Evolutionary conservation across 2,329 filamentous ascomycete genomes (phyloP), one percentile per base, ranked within the genome.

Genomic region (Paramyrothecium sp.): DNA sequence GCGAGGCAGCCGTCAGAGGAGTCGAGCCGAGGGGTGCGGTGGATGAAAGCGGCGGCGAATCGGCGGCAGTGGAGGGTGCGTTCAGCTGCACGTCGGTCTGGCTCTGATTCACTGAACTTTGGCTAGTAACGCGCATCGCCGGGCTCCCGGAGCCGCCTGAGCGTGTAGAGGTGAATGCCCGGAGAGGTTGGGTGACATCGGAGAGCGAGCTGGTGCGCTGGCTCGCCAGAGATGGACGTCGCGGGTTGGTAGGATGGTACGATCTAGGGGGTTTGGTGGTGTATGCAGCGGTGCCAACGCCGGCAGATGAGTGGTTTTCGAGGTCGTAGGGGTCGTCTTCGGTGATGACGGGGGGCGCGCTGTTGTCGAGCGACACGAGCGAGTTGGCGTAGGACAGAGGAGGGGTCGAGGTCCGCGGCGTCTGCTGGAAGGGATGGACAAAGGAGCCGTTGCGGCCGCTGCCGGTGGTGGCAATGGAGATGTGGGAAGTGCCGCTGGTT

Each of bases 351-450:
- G 80, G 81, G 23, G 62, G 60, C 26, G 64, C 67, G 54, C 60
- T 61, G 58, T 71, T 79, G 53, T 81, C 81, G 54, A 84, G 74
- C 2, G 81, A 83, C 17, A 79, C 76, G 48, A 82, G 71, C 8
- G 83, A 84, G 68, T 82, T 83, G 61, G 82, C 79, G 67, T 85
- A 86, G 22, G 82, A 81, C 59, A 86, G 65, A 10, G 84, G 83
- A 53, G 85, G 83, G 58, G 84, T 86, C 50, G 83, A 81, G 1
- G 83, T 83, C 46, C 83, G 79, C 33, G 86, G 86, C 10, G 78
- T 86, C 71, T 88, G 86, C 67, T 87, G 84, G 62, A 87, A 88
- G 23, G 86, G 85, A 66, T 88, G 86, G 20, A 87, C 78, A 65
- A 88, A 88, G 33, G 77, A 72, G 57, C 77, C 76, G 57, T 73